phyloP scores from a whole-genome alignment of 2,329 filamentous ascomycete genomes.

The Mycosphaerelloides madeirae region DNA sequence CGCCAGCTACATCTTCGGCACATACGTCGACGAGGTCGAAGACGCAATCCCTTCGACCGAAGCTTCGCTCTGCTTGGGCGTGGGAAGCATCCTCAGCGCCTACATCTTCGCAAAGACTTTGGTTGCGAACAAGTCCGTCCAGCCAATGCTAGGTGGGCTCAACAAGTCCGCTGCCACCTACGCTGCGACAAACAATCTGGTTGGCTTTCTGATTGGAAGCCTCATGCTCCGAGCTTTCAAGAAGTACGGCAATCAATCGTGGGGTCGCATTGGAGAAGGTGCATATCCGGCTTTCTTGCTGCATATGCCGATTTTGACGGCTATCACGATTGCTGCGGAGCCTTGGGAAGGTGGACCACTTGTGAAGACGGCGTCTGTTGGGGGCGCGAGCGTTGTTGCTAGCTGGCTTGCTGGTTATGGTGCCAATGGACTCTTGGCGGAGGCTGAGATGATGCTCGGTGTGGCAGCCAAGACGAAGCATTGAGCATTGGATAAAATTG shows the following conservation, averaged over 20 bases:
- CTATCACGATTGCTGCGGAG: conserved; percentile 1
- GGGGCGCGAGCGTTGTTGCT: not conserved
- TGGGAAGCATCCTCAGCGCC: not conserved
- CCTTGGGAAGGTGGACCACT: conserved; percentile 1
- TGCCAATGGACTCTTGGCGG: not conserved
- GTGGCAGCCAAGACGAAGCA: no score
- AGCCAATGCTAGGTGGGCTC: not conserved
- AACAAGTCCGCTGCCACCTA: conserved; percentile 1
- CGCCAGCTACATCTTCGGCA: conserved; percentile 1
- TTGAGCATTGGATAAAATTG: no score
- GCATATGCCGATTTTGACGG: conserved; percentile 6
- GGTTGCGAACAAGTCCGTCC: not conserved
- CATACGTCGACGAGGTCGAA: not conserved
- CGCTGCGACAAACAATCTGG: conserved; percentile 1
- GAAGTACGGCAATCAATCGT: not conserved
- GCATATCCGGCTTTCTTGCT: conserved; percentile 5
- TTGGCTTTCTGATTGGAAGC: conserved; percentile 1
- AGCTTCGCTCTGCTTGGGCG: not conserved
- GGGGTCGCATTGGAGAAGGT: not conserved
- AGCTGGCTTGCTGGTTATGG: conserved; percentile 4
- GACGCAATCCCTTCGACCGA: not conserved
- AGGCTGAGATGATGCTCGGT: no score
- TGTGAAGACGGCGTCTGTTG: conserved; percentile 1
- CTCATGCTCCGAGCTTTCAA: not conserved
- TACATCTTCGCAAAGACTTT: not conserved